phyloP scores from a whole-genome alignment of 1,139 yeast genomes.

The Candida sanyaensis region DNA sequence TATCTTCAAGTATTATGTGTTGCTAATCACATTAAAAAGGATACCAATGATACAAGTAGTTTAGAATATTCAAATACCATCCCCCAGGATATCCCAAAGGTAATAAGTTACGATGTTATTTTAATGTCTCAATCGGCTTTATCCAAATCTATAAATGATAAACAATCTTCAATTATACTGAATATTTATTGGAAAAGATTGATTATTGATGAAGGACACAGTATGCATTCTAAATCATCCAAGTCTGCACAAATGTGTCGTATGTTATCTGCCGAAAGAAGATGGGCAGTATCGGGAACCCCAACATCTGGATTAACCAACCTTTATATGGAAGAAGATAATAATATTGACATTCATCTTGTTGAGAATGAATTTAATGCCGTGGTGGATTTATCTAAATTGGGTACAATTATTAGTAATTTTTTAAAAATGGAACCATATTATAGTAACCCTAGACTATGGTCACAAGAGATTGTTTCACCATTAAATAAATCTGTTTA shows the following conservation, averaged over 20 bases:
- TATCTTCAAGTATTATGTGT: constrained; percentile 37
- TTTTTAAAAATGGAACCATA: constrained; percentile 65
- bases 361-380: constrained; percentile 38
- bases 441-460: constrained; percentile 44
- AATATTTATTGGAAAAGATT: constrained; percentile 64
- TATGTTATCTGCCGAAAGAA: constrained; percentile 54
- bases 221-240: constrained; percentile 54
- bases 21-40: constrained; percentile 32
- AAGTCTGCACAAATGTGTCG: constrained; percentile 51
- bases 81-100: constrained; percentile 28
- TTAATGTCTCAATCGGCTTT: constrained; percentile 51
- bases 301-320: constrained; percentile 71
- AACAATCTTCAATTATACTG: constrained; percentile 15
- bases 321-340: constrained; percentile 56
- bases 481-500: constrained; percentile 44
- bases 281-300: constrained; percentile 77
- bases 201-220: constrained; percentile 76
- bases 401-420: constrained; percentile 54
- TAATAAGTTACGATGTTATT: constrained; percentile 52
- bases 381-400: constrained; percentile 50
- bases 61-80: constrained; percentile 20
- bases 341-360: constrained; percentile 20
- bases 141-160: constrained; percentile 34
- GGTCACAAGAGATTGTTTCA: constrained; percentile 48
- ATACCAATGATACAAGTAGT: constrained; percentile 10